Conservation (phyloP, 345 rosid species). For the Citropsis articulata region DNA sequence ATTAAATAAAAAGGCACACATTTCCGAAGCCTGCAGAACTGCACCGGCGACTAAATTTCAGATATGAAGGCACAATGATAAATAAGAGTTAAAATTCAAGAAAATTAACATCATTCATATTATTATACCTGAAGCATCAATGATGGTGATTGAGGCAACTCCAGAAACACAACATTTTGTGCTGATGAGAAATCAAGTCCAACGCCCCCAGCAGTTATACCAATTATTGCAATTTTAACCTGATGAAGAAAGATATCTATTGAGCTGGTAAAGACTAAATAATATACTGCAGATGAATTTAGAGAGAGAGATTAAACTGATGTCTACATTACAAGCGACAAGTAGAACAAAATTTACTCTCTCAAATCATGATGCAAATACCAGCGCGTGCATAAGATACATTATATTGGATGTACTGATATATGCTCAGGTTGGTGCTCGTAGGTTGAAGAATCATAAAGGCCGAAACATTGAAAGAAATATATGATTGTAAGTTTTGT, state of each 20-base stretch:
- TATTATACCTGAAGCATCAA: slow-evolving; percentile 83
- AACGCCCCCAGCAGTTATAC: slow-evolving; percentile 90
- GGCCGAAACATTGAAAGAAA: background rate
- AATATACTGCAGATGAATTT: background rate
- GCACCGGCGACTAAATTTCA: background rate
- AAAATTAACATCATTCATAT: background rate
- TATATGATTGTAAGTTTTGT: background rate
- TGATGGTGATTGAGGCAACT: slow-evolving; percentile 83
- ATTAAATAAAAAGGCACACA: background rate
- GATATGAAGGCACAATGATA: background rate
- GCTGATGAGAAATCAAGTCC: slow-evolving; percentile 96
- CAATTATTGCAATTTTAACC: slow-evolving; percentile 87
- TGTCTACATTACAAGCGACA: background rate
- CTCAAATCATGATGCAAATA: background rate
- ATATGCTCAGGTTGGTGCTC: background rate
- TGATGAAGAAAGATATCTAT: slow-evolving; percentile 20
- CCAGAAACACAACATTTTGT: slow-evolving; percentile 82
- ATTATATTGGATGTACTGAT: background rate
- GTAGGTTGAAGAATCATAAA: background rate
- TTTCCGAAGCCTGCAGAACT: background rate
- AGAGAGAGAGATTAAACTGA: background rate
- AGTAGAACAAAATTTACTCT: background rate
- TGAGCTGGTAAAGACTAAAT: background rate
- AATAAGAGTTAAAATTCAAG: background rate
- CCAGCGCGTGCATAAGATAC: background rate